phyloP scores from a whole-genome alignment of 2,329 filamentous ascomycete species.

The Truncatella angustata region DNA sequence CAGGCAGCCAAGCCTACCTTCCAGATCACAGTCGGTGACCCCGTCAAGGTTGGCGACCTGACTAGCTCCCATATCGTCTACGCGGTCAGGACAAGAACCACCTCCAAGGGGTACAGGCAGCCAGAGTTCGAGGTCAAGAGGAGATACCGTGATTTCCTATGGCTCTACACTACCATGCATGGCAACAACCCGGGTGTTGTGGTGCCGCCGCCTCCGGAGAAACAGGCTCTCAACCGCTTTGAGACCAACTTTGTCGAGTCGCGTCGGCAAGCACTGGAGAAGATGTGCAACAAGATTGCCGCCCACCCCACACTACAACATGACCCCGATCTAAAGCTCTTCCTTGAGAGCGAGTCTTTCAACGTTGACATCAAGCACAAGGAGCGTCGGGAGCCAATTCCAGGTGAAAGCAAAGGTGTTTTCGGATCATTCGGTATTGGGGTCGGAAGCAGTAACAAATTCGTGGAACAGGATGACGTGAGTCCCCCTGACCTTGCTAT shows the following conservation, averaged over 20 bases:
- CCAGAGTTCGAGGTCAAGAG: conserved; percentile 91
- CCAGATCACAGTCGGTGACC: conserved; percentile 88
- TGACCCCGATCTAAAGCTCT: conserved; percentile 91
- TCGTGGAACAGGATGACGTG: conserved; percentile 96
- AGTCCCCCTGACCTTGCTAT: conserved; percentile 32
- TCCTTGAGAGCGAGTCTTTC: conserved; percentile 94
- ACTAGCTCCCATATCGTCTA: conserved; percentile 98
- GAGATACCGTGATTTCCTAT: conserved; percentile 93
- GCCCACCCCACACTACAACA: conserved; percentile 87
- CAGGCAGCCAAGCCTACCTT: conserved; percentile 92
- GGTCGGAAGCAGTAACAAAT: conserved; percentile 78
- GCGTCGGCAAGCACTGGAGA: conserved; percentile 84
- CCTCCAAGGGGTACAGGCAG: conserved; percentile 92
- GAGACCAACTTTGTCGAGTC: conserved; percentile 97
- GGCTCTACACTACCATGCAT: conserved; percentile 94
- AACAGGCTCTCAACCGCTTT: conserved; percentile 94
- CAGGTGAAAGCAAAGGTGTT: conserved; percentile 90
- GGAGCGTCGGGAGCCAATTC: conserved; percentile 81
- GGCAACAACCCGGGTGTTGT: conserved; percentile 93
- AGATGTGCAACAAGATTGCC: conserved; percentile 96
- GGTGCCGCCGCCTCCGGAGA: conserved; percentile 93
- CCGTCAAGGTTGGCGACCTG: conserved; percentile 95
- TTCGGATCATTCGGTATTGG: conserved; percentile 80
- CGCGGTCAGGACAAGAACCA: conserved; percentile 91
- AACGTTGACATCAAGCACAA: conserved; percentile 98